Percentiles rank a stretch among this genome's conserved stretches.
Evolutionary conservation across 2,329 filamentous ascomycete genomes (phyloP).

Genomic region (Mollisiaceae sp.): DNA sequence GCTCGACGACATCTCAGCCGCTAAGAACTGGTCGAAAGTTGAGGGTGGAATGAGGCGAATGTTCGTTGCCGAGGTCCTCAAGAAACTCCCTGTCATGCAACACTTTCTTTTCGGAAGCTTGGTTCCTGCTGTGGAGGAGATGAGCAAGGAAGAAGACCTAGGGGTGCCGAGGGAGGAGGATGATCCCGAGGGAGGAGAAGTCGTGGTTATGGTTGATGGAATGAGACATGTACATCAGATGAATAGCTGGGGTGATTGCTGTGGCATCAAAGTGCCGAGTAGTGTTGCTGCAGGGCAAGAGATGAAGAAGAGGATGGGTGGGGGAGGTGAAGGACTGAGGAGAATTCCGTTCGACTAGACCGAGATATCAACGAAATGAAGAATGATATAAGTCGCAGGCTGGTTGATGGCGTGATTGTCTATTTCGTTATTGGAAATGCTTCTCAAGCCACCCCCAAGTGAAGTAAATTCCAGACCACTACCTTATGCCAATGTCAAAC

Average conservation of each 20-base stretch:
- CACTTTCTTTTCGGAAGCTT: constrained; percentile 94
- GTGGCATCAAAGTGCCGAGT: constrained; percentile 95
- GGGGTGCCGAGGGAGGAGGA: constrained; percentile 53
- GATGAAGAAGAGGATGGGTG: constrained; percentile 74
- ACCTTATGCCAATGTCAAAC: too few species aligned
- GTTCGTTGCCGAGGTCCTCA: constrained; percentile 91
- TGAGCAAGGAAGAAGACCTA: constrained; percentile 69
- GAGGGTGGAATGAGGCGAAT: constrained; percentile 95
- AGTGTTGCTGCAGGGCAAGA: constrained; percentile 90
- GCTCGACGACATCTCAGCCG: constrained; percentile 94
- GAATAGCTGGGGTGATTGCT: constrained; percentile 91
- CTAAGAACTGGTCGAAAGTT: constrained; percentile 89
- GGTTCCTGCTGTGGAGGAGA: constrained; percentile 78
- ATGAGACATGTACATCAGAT: constrained; percentile 74
- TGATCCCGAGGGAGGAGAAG: constrained; percentile 59
- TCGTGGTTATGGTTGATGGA: constrained; percentile 68
- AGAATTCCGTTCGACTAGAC: constrained; percentile 82
- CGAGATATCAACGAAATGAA: neutral
- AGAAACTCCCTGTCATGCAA: constrained; percentile 97
- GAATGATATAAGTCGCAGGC: neutral
- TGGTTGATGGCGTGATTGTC: too few species aligned
- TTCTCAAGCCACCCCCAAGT: too few species aligned
- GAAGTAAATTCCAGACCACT: too few species aligned
- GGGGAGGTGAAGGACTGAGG: constrained; percentile 63
- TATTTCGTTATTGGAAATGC: too few species aligned